Evolutionary conservation across 2,329 filamentous ascomycete genomes (phyloP).

Genomic region (Aspergillus ochraceoroseus): DNA sequence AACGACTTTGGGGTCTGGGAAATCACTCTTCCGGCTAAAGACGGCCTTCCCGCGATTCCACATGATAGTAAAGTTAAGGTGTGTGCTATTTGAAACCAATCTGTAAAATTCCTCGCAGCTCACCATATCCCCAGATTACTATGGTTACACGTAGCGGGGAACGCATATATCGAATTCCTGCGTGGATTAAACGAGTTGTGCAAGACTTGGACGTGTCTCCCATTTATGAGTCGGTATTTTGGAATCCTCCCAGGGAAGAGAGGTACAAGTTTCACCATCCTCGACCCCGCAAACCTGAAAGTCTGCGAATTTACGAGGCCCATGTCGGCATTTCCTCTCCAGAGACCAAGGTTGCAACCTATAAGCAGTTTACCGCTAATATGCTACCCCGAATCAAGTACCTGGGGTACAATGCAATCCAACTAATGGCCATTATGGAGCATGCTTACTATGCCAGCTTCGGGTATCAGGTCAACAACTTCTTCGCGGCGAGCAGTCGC

Average conservation of each 20-base stretch:
- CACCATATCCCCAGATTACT: no score
- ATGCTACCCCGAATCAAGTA: conserved; percentile 86
- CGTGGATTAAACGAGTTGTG: conserved; percentile 96
- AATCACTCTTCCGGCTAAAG: conserved; percentile 65
- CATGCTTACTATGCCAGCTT: conserved; percentile 99
- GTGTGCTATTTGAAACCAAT: conserved; percentile 21
- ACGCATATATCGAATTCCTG: conserved; percentile 79
- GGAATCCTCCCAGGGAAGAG: conserved; percentile 78
- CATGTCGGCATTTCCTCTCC: conserved; percentile 96
- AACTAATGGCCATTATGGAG: conserved; percentile 99
- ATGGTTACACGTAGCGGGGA: conserved; percentile 74
- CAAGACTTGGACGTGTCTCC: conserved; percentile 87
- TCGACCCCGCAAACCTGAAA: conserved; percentile 75
- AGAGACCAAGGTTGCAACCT: conserved; percentile 81
- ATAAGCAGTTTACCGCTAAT: conserved; percentile 93
- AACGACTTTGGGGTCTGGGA: conserved; percentile 83
- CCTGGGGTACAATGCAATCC: conserved; percentile 94
- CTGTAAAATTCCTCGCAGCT: no score
- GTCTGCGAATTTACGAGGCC: conserved; percentile 94
- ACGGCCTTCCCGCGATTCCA: conserved; percentile 72
- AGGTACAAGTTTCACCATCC: conserved; percentile 79
- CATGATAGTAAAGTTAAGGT: conserved; percentile 98
- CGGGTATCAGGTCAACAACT: conserved; percentile 97
- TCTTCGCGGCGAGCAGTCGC: conserved; percentile 94
- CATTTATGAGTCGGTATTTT: conserved; percentile 91